Percentiles rank a stretch among this genome's conserved stretches.
Evolutionary conservation across 352 stramenopile species (phyloP).

Genomic region (Aphanomyces cochlioides): DNA sequence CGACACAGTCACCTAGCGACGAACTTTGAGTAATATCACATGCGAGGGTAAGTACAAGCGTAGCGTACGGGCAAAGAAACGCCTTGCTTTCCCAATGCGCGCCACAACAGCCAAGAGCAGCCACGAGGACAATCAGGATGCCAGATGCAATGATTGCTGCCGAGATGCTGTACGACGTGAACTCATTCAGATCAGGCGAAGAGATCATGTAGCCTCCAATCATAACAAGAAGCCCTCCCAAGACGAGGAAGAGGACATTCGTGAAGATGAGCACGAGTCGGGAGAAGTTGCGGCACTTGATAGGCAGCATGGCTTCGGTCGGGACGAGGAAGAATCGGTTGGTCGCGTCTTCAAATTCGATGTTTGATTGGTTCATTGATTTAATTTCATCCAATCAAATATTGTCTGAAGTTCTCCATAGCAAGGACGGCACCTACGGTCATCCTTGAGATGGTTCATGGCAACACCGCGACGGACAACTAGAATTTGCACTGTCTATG

Average conservation of each 20-base stretch:
- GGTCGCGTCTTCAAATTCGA: neutral
- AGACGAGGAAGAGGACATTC: conserved; percentile 82
- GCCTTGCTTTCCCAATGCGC: conserved; percentile 84
- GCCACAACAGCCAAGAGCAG: conserved; percentile 69
- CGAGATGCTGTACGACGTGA: conserved; percentile 71
- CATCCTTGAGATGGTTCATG: too few species aligned
- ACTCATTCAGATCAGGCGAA: conserved; percentile 71
- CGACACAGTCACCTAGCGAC: conserved; percentile 50
- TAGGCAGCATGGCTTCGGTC: neutral
- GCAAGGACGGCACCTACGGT: too few species aligned
- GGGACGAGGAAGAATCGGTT: neutral
- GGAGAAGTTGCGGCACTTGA: conserved; percentile 60
- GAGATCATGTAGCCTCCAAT: conserved; percentile 82
- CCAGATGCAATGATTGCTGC: conserved; percentile 78
- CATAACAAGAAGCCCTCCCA: conserved; percentile 74
- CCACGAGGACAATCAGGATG: conserved; percentile 71
- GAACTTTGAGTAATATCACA: neutral
- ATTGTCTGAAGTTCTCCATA: neutral
- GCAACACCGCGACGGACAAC: too few species aligned
- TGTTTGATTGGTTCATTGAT: neutral
- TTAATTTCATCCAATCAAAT: conserved; percentile 1
- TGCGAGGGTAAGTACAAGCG: conserved; percentile 39
- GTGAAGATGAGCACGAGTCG: conserved; percentile 81
- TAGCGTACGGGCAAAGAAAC: conserved; percentile 80
- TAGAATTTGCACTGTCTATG: too few species aligned